Evolutionary conservation across 164 flowering plant species (phyloP).

Genomic region (Annona squamosa): DNA sequence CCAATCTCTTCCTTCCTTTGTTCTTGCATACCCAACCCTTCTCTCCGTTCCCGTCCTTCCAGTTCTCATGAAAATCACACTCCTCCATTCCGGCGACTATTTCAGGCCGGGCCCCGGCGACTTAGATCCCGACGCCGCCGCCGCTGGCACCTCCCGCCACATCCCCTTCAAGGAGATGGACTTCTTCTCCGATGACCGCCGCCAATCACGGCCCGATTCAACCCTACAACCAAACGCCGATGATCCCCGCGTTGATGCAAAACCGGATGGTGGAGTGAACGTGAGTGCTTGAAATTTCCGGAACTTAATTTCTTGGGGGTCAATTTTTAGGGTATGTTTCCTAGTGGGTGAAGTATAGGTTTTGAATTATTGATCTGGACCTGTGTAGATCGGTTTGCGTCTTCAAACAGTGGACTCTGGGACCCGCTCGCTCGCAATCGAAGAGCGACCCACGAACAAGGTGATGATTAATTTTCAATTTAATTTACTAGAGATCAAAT

Average conservation of each 20-base stretch:
- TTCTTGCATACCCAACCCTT: constrained; percentile 1
- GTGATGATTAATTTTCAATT: not conserved
- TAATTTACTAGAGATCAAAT: not conserved
- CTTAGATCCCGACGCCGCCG: constrained; percentile 4
- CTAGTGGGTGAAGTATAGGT: not conserved
- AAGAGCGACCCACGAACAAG: constrained; percentile 9
- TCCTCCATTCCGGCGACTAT: constrained; percentile 26
- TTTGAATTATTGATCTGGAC: not conserved
- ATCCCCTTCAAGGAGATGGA: constrained; percentile 13
- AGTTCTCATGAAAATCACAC: constrained; percentile 17
- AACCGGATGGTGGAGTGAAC: constrained; percentile 3
- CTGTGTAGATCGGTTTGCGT: constrained; percentile 13
- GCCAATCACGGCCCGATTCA: not conserved
- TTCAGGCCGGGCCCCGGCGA: constrained; percentile 14
- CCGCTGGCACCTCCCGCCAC: not conserved
- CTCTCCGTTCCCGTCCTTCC: not conserved
- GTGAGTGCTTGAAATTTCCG: constrained; percentile 5
- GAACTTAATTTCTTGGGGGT: not conserved
- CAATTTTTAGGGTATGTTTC: no score
- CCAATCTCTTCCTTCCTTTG: not conserved
- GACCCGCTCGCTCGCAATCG: not conserved
- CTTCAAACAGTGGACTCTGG: constrained; percentile 7
- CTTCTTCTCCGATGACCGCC: constrained; percentile 13
- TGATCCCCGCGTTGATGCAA: not conserved
- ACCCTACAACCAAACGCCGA: not conserved